Base-by-base conservation (phyloP, 1,284 basidiomycete genomes). In the Wolfiporia cocos region DNA sequence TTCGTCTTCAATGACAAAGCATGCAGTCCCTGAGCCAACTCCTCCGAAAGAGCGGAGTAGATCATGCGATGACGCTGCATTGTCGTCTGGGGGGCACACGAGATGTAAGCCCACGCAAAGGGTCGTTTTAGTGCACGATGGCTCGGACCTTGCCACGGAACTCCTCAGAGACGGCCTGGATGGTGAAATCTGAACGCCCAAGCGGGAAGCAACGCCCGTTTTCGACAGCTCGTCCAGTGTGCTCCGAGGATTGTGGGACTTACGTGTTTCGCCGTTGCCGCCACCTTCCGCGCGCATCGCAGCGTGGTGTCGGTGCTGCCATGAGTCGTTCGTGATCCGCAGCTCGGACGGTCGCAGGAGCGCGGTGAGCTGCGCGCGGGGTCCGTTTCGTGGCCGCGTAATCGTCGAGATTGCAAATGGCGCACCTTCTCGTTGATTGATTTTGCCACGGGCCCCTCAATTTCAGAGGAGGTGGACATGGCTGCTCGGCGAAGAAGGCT, bases 1-100 rank as follows among this genome's bases (percentile, higher is more conserved):
- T 74, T 81, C 4, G 86, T 84, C 49, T 77, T 77, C 50, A 90
- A 62, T n/a, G 84, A 84, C 29, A 90, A 65, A 1, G 87, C 80
- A 54, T 90, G 86, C 29, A 90, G 59, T 2, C 86, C 86, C 47
- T 73, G 65, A 22, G 72, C 58, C 34, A 90, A 66, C 55, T 90
- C 85, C 23, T 83, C 78, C 20, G 78, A 70, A 23, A 90, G 68
- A 1, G 78, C 74, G 5, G 74, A 67, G 59, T 88, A 80, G 40
- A 90, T 75, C 68, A 89, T 72, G 37, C 86, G 74, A 63, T 90
- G 86, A 39, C 87, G 74, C 57, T 88, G 81, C 67, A 89, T 76
- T 14, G 81, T 80, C 29, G 63, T 76, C 86, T 88, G 49, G 40
- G 26, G 30, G n/a, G n/a, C n/a, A n/a, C 20, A 37, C n/a, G n/a